Base-by-base conservation (phyloP, 2,329 filamentous ascomycete genomes). In the Cucurbitaria berberidis region DNA sequence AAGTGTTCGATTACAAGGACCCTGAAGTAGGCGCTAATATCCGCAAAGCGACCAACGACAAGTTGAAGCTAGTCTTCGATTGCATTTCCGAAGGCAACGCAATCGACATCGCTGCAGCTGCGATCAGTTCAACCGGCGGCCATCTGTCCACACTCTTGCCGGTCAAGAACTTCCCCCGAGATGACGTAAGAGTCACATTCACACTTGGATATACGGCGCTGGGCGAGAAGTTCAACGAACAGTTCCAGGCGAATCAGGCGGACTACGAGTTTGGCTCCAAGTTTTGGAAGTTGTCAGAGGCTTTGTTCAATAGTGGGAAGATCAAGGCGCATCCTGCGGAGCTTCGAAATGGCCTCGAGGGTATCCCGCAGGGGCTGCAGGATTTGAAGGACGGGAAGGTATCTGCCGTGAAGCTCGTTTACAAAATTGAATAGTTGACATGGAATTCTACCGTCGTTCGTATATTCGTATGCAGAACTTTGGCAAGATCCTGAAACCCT, bases 1-100 rank as follows among this genome's bases (percentile, higher is more conserved):
- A 72, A 39, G 76, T 76, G 10, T 82, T 83, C 59, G 78, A 84
- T 68, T 84, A 85, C 74, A 76, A 74, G 16, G 76, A 77, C 16
- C 72, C 77, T 0, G 74, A 76, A 18, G 75, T 74, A 27, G 75
- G 76, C 1, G 68, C 73, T 34, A 76, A 82, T 53, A 84, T 85
- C 67, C 74, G 76, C 29, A 68, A 74, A 36, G 73, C 73, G 45
- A 81, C 80, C 9, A 69, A 77, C 3, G 75, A 80, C 66, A 69
- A 66, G 26, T 70, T 85, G 3, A 65, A 66, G 13, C 67, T 79
- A 22, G 80, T 71, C 3, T 76, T 82, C 32, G 83, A 85, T 65
- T 81, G 77, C 53, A 80, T 84, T 48, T 44, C 61, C 8, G 63
- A 66, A 35, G 54, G 59, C 3, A 50, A 53, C 5, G 64, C 62